A percentile compares a stretch with the other conserved stretches of the same genome.
Evolutionary conservation across 768 basidiomycete genomes (phyloP).

Genomic region (Boletus rufocinnamomeus): DNA sequence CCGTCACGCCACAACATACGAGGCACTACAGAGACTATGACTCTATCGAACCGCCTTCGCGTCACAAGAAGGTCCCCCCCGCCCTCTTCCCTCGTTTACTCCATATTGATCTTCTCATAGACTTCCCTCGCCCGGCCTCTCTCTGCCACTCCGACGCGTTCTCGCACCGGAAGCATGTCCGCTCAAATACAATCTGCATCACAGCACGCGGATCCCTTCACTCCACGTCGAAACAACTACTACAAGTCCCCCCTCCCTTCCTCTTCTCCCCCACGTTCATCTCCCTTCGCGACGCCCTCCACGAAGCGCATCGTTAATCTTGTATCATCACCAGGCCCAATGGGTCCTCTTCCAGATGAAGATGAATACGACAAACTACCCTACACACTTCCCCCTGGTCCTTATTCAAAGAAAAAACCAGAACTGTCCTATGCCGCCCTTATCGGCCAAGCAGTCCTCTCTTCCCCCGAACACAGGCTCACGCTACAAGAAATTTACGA

Average conservation of each 20-base stretch:
- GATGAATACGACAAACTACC: conserved; percentile 68
- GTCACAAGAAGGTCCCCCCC: conserved; percentile 31
- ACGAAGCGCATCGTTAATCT: conserved; percentile 60
- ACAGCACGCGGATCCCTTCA: conserved; percentile 45
- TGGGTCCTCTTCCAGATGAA: conserved; percentile 64
- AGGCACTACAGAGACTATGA: conserved; percentile 58
- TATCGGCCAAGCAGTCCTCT: conserved; percentile 92
- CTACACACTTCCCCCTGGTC: conserved; percentile 80
- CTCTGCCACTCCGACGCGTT: conserved; percentile 47
- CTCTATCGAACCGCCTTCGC: conserved; percentile 33
- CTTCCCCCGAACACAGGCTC: conserved; percentile 79
- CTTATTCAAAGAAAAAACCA: conserved; percentile 79
- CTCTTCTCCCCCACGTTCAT: conserved; percentile 60
- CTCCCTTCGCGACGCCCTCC: conserved; percentile 65
- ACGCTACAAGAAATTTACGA: conserved; percentile 96
- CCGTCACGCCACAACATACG: conserved; percentile 59
- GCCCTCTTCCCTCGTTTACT: neutral
- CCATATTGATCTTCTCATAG: conserved; percentile 15
- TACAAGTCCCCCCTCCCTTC: conserved; percentile 54
- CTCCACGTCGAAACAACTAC: conserved; percentile 49
- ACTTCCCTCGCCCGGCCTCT: conserved; percentile 39
- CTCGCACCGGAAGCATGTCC: conserved; percentile 35
- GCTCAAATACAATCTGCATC: conserved; percentile 29
- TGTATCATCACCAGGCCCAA: conserved; percentile 85
- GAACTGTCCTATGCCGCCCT: conserved; percentile 92